phyloP scores from a whole-genome alignment of 163 green algal species.

The Prototheca cutis region DNA sequence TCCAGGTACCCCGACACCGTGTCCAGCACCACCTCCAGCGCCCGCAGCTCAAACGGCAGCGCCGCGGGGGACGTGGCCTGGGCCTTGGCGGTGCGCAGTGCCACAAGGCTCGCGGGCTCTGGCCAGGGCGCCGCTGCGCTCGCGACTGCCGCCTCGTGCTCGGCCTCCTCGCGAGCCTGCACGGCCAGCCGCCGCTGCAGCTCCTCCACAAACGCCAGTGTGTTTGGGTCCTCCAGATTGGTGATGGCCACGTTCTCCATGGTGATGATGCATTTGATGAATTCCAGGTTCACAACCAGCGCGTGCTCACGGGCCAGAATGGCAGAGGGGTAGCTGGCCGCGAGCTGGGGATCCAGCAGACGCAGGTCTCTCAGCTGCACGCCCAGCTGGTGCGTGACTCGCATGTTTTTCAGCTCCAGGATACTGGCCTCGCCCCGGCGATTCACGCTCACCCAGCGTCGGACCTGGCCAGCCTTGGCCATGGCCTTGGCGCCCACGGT shows the following conservation, averaged over 20 bases:
- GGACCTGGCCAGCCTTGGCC: not conserved
- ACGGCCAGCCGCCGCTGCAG: slow-evolving; percentile 47
- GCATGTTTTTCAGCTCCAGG: slow-evolving; percentile 52
- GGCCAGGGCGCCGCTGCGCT: no score
- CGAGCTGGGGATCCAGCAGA: slow-evolving; percentile 69
- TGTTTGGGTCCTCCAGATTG: slow-evolving; percentile 52
- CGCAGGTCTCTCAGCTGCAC: slow-evolving; percentile 53
- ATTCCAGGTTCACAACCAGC: slow-evolving; percentile 79
- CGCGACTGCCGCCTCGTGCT: not conserved
- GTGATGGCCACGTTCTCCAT: slow-evolving; percentile 61
- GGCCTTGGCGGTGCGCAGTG: not conserved
- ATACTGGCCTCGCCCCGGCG: slow-evolving; percentile 23
- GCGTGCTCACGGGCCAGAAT: slow-evolving; percentile 78
- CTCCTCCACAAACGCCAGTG: slow-evolving; percentile 54
- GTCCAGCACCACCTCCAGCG: slow-evolving; percentile 77
- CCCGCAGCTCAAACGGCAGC: slow-evolving; percentile 52
- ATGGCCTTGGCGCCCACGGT: not conserved
- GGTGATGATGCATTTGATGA: slow-evolving; percentile 82
- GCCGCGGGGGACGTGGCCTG: not conserved
- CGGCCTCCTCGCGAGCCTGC: not conserved
- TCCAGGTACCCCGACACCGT: slow-evolving; percentile 51
- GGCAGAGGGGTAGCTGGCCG: slow-evolving; percentile 66
- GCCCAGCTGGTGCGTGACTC: slow-evolving; percentile 54
- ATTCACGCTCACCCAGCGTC: not conserved
- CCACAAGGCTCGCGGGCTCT: not conserved